Base-by-base conservation (phyloP, 352 stramenopile species). In the Globisporangium cylindrosporum region DNA sequence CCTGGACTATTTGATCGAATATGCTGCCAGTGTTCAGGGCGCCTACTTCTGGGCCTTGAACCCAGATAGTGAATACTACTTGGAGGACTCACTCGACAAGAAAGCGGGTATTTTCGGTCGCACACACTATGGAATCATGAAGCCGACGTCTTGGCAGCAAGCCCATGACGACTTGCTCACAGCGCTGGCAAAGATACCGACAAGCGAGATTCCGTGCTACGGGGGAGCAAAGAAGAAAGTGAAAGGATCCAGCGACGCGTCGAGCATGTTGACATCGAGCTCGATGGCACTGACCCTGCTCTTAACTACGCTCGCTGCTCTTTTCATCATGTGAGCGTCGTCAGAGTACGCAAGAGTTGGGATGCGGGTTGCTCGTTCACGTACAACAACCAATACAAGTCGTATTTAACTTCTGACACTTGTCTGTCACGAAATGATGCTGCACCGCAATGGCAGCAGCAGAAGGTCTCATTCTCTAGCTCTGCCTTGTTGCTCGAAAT, bases 11-110 rank as follows among this genome's bases (percentile, higher is more conserved):
- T 76, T 92, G 48, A 87, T 91, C 59, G 71, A 89, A 38, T 89
- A 85, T 34, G 77, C 80, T 9, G 71, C 71, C 6, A 75, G 64
- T 22, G 65, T 87, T 32, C 79, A 82, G 61, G 82, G 84, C 18
- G 82, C 80, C 6, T 92, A 88, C 70, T 86, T 85, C 57, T 92
- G 80, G 73, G 77, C 77, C 2, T 66, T 91, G 29, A 92, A 92
- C 58, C 82, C 84, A 9, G 79, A 90, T 64, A 84, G 68, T 1
- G 72, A 86, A 48, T 82, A 83, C 46, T 89, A 84, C 63, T 68
- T 88, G 2, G 81, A 89, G 58, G 77, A 88, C 67, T 75, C 79
- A 41, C 67, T 69, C 18, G 76, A 86, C 71, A 64, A 66, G 18
- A 75, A 79, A 46, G 71, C 70, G 48, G 81, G 79, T 15, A 67